Evolutionary conservation across 495 filamentous ascomycete genomes (phyloP), one percentile per base, ranked within the genome.

Genomic region (Pyrenula massariospora): DNA sequence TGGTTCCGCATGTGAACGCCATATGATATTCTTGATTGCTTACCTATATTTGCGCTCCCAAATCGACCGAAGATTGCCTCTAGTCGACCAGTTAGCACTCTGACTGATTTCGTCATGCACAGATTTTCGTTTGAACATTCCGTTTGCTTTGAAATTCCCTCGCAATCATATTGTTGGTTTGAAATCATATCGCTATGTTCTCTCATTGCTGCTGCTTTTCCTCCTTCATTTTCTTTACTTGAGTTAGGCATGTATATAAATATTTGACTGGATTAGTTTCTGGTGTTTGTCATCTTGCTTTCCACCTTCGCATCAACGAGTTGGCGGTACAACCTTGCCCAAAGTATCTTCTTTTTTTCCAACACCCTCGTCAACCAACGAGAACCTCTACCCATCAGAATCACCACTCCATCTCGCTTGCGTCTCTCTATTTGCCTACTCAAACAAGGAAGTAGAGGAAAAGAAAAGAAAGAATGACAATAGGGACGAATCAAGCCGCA

Each of bases 401-500:
- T 42, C 31, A 42, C 31, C 8, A 42, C 31, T 42, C 31, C 31
- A 15, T 42, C 31, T 42, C 15, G 31, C 8, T 15, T 42, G 31
- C 31, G 5, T 8, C 8, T 15, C 31, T 15, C 15, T 42, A 5
- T 42, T 42, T 15, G 15, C 15, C 31, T 15, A 42, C 31, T 15
- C 31, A 42, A 8, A 42, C 31, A 42, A 15, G 15, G 8, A 42
- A 5, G 15, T 8, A 42, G 31, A 42, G 15, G n/a, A 42, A 15
- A 5, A 42, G 31, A 15, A 42, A 42, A 42, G 31, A 54, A 54
- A 22, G 54, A 3, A 57, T 54, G n/a, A n/a, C 42, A 19, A 0
- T 24, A 36, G 56, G 66, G 22, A 55, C 55, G 12, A 77, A 77
- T 57, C 59, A 70, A 62, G 70, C 72, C n/a, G 73, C 73, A 57